Conservation (phyloP, 2,329 filamentous ascomycete genomes). For the Fusarium tanahbumbuense region DNA sequence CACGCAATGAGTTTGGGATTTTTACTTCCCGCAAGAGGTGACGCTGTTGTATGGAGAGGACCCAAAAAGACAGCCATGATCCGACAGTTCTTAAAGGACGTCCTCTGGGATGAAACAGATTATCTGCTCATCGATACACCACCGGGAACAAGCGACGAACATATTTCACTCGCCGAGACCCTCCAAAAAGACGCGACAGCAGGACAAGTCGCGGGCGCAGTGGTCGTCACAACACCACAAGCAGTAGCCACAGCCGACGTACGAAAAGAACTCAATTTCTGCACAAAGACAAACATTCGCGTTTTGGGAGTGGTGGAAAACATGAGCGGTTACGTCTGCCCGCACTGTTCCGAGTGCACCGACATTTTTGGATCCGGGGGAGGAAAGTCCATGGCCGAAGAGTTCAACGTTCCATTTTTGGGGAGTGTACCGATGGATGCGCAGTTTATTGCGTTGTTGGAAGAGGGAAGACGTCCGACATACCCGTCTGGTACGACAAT, state of each 20-base stretch:
- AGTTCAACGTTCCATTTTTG: slow-evolving; percentile 86
- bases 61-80: slow-evolving; percentile 99
- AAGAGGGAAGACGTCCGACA: slow-evolving; percentile 73
- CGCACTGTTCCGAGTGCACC: slow-evolving; percentile 84
- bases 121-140: slow-evolving; percentile 96
- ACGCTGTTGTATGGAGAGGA: slow-evolving; percentile 96
- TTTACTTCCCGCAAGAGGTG: slow-evolving; percentile 81
- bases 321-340: slow-evolving; percentile 93
- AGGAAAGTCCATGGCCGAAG: slow-evolving; percentile 86
- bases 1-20: slow-evolving; percentile 95
- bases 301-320: slow-evolving; percentile 95
- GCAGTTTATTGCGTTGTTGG: slow-evolving; percentile 87
- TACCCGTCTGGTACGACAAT: slow-evolving; percentile 77
- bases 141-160: slow-evolving; percentile 95
- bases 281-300: slow-evolving; percentile 80
- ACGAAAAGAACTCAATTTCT: slow-evolving; percentile 94
- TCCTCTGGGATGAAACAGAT: slow-evolving; percentile 88
- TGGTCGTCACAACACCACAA: slow-evolving; percentile 96
- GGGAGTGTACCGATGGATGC: slow-evolving; percentile 93
- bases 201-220: slow-evolving; percentile 83
- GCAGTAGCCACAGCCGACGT: slow-evolving; percentile 94
- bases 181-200: slow-evolving; percentile 72
- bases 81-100: slow-evolving; percentile 91
- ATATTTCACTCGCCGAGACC: slow-evolving; percentile 93
- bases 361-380: slow-evolving; percentile 94